Evolutionary conservation across 345 rosid genomes (phyloP).

Genomic region (Zanthoxylum bungeanum): DNA sequence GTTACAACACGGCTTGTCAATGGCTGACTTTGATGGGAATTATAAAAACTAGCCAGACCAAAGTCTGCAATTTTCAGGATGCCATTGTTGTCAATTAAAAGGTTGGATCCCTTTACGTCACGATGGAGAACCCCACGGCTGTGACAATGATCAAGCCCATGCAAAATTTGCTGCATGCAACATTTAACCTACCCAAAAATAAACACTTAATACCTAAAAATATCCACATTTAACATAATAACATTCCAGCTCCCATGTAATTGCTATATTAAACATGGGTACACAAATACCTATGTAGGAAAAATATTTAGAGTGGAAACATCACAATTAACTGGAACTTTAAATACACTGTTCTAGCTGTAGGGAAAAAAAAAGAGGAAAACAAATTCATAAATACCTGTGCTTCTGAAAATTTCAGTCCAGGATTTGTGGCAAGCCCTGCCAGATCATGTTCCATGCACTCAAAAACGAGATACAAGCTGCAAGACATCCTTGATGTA

Average conservation of each 20-base stretch:
- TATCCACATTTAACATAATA: background rate
- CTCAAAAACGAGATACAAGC: constrained; percentile 97
- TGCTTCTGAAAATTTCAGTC: constrained; percentile 78
- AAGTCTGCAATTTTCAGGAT: constrained; percentile 93
- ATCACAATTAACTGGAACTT: background rate
- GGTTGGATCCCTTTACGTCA: constrained; percentile 97
- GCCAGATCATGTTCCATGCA: constrained; percentile 99
- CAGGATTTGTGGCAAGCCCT: constrained; percentile 93
- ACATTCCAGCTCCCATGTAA: background rate
- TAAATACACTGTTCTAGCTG: background rate
- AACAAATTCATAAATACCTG: constrained; percentile 47
- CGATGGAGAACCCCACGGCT: constrained; percentile 92
- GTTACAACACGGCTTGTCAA: constrained; percentile 97
- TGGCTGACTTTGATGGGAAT: constrained; percentile 68
- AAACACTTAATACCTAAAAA: background rate
- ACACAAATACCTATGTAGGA: background rate
- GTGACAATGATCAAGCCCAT: constrained; percentile 95
- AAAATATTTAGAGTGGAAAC: background rate
- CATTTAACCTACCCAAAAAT: constrained; percentile 74
- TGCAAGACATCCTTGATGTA: constrained; percentile 98
- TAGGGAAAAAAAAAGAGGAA: background rate
- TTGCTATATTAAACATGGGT: background rate
- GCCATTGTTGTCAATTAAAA: constrained; percentile 87
- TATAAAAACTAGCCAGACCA: constrained; percentile 89
- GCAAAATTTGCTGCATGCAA: constrained; percentile 81